phyloP scores from a whole-genome alignment of 176 grass and related monocot species.

The Musa troglodytarum region DNA sequence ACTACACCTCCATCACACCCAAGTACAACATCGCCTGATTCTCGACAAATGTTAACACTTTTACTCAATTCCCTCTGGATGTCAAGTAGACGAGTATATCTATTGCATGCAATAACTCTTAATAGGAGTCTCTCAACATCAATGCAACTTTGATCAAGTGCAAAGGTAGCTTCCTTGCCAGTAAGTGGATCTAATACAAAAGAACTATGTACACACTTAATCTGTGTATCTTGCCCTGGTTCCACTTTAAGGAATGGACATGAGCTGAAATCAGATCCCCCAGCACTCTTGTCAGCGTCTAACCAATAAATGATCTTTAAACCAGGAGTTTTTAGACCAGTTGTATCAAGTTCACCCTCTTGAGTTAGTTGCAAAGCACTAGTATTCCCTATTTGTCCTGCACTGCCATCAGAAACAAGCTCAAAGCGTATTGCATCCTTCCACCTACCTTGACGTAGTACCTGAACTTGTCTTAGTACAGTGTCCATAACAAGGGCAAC shows the following conservation, averaged over 20 bases:
- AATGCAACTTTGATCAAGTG: slow-evolving; percentile 71
- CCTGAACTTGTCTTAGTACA: slow-evolving; percentile 60
- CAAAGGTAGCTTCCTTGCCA: slow-evolving; percentile 83
- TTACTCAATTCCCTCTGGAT: slow-evolving; percentile 79
- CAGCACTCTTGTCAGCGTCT: slow-evolving; percentile 46
- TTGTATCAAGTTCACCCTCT: slow-evolving; percentile 61
- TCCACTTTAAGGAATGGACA: slow-evolving; percentile 91
- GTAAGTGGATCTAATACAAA: slow-evolving; percentile 85
- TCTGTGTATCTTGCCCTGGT: slow-evolving; percentile 57
- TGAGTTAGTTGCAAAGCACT: slow-evolving; percentile 42
- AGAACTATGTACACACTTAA: slow-evolving; percentile 77
- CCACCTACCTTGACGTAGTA: slow-evolving; percentile 74
- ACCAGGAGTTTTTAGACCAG: slow-evolving; percentile 56
- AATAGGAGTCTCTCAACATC: slow-evolving; percentile 87
- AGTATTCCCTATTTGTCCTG: slow-evolving; percentile 45
- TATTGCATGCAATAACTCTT: slow-evolving; percentile 76
- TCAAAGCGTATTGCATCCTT: slow-evolving; percentile 87
- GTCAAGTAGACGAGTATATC: slow-evolving; percentile 79
- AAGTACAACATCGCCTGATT: slow-evolving; percentile 57
- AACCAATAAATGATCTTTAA: slow-evolving; percentile 84
- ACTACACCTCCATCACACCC: slow-evolving; percentile 33
- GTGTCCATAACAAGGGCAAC: slow-evolving; percentile 89
- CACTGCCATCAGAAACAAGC: slow-evolving; percentile 42
- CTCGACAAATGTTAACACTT: slow-evolving; percentile 85
- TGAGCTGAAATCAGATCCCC: slow-evolving; percentile 43